phyloP scores from a whole-genome alignment of 2,329 filamentous ascomycete genomes.

The Colletotrichum eleusines region DNA sequence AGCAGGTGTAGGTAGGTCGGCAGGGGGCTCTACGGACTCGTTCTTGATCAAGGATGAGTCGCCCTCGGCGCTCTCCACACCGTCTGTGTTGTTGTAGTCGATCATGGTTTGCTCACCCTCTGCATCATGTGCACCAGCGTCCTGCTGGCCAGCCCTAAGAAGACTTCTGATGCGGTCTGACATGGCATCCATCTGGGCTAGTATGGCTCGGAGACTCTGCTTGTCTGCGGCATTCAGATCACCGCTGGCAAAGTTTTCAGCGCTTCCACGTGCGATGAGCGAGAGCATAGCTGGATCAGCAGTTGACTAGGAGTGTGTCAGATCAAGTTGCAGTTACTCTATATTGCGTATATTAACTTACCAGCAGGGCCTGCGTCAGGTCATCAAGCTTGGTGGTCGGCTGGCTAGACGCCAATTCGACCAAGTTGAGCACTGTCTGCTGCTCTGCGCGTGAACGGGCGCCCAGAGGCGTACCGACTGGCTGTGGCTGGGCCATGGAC shows the following conservation, averaged over 20 bases:
- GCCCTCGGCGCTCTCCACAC: slow-evolving; percentile 24
- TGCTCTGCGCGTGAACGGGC: slow-evolving; percentile 69
- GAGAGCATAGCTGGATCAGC: slow-evolving; percentile 60
- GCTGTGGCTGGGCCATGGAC: slow-evolving; percentile 42
- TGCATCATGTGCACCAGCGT: neutral
- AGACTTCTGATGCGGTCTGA: slow-evolving; percentile 56
- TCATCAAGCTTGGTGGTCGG: slow-evolving; percentile 61
- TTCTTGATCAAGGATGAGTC: slow-evolving; percentile 25
- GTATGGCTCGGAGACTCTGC: slow-evolving; percentile 60
- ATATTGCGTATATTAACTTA: slow-evolving; percentile 56
- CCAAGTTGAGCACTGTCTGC: slow-evolving; percentile 74
- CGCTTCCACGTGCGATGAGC: slow-evolving; percentile 62
- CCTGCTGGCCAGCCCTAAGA: slow-evolving; percentile 47
- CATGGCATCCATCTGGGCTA: slow-evolving; percentile 61
- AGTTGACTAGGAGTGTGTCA: slow-evolving; percentile 52
- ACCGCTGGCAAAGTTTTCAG: slow-evolving; percentile 56
- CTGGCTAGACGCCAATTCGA: slow-evolving; percentile 65
- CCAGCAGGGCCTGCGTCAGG: slow-evolving; percentile 72
- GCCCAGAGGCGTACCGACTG: slow-evolving; percentile 50
- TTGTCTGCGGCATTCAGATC: slow-evolving; percentile 58
- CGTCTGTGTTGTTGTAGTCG: slow-evolving; percentile 33
- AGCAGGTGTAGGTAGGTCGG: slow-evolving; percentile 40
- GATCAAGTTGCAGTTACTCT: slow-evolving; percentile 24
- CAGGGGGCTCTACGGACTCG: slow-evolving; percentile 36
- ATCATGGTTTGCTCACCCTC: slow-evolving; percentile 2